Evolutionary conservation across 2,329 filamentous ascomycete genomes (phyloP).

Genomic region (Talaromyces marneffei): DNA sequence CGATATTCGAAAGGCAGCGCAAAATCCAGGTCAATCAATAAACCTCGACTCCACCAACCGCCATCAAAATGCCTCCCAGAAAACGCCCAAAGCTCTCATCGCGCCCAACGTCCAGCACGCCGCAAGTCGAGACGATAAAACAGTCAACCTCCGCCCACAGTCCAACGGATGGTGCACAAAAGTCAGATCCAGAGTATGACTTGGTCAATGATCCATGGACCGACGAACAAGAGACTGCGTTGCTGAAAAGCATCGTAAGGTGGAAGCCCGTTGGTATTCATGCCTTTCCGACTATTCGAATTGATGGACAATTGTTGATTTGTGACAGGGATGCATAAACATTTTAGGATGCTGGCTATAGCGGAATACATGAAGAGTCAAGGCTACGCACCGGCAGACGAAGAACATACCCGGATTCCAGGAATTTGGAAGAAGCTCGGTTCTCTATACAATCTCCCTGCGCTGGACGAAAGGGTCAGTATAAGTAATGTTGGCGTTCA

Average conservation of each 20-base stretch:
- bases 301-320: background rate
- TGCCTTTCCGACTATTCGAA: background rate
- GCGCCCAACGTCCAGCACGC: slow-evolving; percentile 28
- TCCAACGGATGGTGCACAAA: slow-evolving; percentile 26
- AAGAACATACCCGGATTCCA: slow-evolving; percentile 76
- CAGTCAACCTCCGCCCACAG: slow-evolving; percentile 26
- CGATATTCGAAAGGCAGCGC: too few relatives aligned
- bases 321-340: slow-evolving; percentile 73
- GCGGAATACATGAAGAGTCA: slow-evolving; percentile 73
- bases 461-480: slow-evolving; percentile 73
- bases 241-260: slow-evolving; percentile 86
- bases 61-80: slow-evolving; percentile 40
- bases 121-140: slow-evolving; percentile 25
- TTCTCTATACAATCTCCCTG: slow-evolving; percentile 76
- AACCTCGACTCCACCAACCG: background rate
- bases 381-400: slow-evolving; percentile 61
- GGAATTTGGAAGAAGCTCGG: slow-evolving; percentile 87
- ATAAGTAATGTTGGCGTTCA: too few relatives aligned
- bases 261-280: slow-evolving; percentile 87
- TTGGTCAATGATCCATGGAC: slow-evolving; percentile 74
- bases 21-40: background rate
- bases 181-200: slow-evolving; percentile 41
- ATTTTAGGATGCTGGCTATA: slow-evolving; percentile 86
- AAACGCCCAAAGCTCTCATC: slow-evolving; percentile 56
- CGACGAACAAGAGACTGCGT: slow-evolving; percentile 85